Conservation (phyloP, 176 grass and related monocot genomes). For the Puya raimondii region DNA sequence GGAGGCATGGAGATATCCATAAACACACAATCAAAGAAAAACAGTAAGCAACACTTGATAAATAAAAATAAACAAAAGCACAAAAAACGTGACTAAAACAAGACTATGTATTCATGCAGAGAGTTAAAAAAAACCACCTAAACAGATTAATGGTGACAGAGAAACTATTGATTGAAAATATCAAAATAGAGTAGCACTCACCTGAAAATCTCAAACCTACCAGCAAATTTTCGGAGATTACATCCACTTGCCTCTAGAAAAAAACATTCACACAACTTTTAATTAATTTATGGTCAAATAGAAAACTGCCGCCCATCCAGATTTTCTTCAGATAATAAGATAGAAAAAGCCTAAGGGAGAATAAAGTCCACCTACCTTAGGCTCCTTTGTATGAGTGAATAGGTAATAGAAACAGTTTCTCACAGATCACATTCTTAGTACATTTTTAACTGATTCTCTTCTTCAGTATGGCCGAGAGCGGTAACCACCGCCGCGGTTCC, state of each 20-base stretch:
- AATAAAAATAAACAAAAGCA: constrained; percentile 18
- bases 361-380: constrained; percentile 66
- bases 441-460: constrained; percentile 42
- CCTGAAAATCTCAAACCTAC: constrained; percentile 83
- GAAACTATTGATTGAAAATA: constrained; percentile 19
- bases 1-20: too few species aligned
- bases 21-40: background rate
- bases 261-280: constrained; percentile 66
- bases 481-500: constrained; percentile 69
- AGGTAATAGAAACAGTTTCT: constrained; percentile 76
- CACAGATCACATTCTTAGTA: constrained; percentile 72
- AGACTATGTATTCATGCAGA: background rate
- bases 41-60: background rate
- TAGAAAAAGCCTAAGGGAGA: constrained; percentile 34
- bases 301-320: constrained; percentile 34
- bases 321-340: constrained; percentile 34
- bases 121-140: background rate
- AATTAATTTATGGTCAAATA: constrained; percentile 45
- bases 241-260: constrained; percentile 71
- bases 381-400: constrained; percentile 44
- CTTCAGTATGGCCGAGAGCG: constrained; percentile 86
- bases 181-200: constrained; percentile 49
- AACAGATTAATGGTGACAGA: background rate
- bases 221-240: constrained; percentile 65
- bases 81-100: background rate